Evolutionary conservation across 1,139 yeast genomes (phyloP).

Genomic region (Pichia sp.): DNA sequence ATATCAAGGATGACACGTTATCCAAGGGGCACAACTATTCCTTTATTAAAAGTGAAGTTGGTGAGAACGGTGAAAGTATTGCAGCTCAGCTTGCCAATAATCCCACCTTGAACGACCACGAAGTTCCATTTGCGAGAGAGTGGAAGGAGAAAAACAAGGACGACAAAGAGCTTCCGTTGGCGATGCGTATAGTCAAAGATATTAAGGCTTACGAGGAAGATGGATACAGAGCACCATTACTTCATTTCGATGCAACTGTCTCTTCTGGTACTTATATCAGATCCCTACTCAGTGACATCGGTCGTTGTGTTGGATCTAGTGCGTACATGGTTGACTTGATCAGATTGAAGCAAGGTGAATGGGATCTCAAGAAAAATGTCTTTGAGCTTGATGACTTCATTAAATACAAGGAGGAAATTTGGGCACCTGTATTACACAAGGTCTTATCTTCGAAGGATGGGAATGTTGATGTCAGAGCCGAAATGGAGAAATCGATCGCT

Average conservation of each 20-base stretch:
- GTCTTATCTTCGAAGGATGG: constrained; percentile 38
- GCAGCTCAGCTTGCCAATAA: constrained; percentile 42
- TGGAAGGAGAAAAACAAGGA: constrained; percentile 35
- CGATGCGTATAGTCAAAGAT: constrained; percentile 23
- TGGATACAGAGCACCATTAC: constrained; percentile 46
- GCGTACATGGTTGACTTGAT: constrained; percentile 86
- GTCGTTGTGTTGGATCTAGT: constrained; percentile 70
- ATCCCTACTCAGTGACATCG: constrained; percentile 82
- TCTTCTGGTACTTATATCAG: constrained; percentile 96
- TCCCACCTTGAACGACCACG: constrained; percentile 59
- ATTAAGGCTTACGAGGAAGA: constrained; percentile 24
- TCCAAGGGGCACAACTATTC: constrained; percentile 49
- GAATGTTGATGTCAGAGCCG: constrained; percentile 28
- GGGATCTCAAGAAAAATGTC: constrained; percentile 62
- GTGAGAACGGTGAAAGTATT: constrained; percentile 38
- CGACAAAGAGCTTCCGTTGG: constrained; percentile 23
- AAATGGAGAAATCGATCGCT: constrained; percentile 19
- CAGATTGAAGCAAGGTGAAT: constrained; percentile 71
- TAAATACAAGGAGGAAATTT: constrained; percentile 47
- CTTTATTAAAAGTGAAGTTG: constrained; percentile 43
- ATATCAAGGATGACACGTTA: constrained; percentile 49
- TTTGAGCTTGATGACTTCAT: constrained; percentile 61
- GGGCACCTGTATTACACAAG: constrained; percentile 58
- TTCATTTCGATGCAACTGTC: constrained; percentile 71
- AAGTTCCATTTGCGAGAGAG: constrained; percentile 51